Evolutionary conservation across 148 eudicot genomes (phyloP).

Genomic region (Pouteria glomerata): DNA sequence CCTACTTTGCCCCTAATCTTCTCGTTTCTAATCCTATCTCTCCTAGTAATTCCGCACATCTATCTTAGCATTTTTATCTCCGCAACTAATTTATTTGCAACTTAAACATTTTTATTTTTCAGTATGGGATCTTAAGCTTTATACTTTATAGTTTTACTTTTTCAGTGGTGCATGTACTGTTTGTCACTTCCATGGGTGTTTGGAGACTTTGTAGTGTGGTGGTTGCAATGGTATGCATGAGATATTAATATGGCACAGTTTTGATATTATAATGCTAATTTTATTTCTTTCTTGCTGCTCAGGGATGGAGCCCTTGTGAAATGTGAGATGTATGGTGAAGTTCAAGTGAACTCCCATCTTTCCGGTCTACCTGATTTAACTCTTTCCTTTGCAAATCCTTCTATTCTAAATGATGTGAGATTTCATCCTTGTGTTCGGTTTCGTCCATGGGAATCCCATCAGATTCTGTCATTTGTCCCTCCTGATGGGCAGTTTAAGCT

Average conservation of each 20-base stretch:
- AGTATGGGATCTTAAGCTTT: not conserved
- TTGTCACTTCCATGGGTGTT: not conserved
- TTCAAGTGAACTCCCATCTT: constrained; percentile 74
- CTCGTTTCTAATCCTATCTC: too few species aligned
- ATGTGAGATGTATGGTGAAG: constrained; percentile 92
- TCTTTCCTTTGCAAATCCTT: constrained; percentile 77
- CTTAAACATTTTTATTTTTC: not conserved
- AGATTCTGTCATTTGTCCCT: constrained; percentile 87
- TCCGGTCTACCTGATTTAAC: constrained; percentile 95
- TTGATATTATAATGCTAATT: constrained; percentile 10
- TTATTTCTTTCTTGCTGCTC: constrained; percentile 21
- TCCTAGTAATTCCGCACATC: too few species aligned
- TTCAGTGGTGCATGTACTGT: too few species aligned
- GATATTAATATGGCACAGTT: not conserved
- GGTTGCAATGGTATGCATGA: not conserved
- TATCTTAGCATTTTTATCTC: too few species aligned
- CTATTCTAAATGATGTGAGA: constrained; percentile 75
- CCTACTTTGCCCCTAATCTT: too few species aligned
- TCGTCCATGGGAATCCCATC: constrained; percentile 89
- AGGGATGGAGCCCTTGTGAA: constrained; percentile 89
- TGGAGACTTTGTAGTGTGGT: not conserved
- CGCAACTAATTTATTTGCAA: not conserved
- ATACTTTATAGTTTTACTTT: not conserved
- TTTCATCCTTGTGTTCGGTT: constrained; percentile 97
- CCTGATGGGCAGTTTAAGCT: constrained; percentile 97